Evolutionary conservation across 1,284 basidiomycete genomes (phyloP).

Genomic region (Apiotrichum sp.): DNA sequence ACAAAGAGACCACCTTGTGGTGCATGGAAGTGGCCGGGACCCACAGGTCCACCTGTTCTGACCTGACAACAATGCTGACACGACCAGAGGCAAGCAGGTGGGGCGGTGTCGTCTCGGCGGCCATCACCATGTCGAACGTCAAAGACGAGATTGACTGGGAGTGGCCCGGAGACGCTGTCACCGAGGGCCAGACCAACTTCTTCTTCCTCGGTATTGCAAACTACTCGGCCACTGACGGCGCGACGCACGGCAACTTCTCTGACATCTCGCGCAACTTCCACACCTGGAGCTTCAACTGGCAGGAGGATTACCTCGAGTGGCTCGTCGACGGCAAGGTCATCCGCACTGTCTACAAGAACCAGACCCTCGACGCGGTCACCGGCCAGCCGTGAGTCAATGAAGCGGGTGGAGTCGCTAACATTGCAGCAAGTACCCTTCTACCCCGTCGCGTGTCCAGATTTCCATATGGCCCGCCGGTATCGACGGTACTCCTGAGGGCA

Average conservation of each 20-base stretch:
- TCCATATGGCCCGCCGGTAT: slow-evolving; percentile 76
- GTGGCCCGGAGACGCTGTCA: slow-evolving; percentile 49
- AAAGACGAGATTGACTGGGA: slow-evolving; percentile 84
- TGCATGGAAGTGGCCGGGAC: no score
- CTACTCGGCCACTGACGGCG: slow-evolving; percentile 45
- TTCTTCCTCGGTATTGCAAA: slow-evolving; percentile 58
- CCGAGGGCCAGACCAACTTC: slow-evolving; percentile 65
- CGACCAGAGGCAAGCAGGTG: slow-evolving; percentile 49
- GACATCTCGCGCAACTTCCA: slow-evolving; percentile 67
- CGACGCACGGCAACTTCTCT: slow-evolving; percentile 49
- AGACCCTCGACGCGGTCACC: slow-evolving; percentile 52
- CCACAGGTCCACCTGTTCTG: no score
- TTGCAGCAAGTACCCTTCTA: slow-evolving; percentile 58
- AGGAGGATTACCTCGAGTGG: slow-evolving; percentile 61
- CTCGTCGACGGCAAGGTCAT: slow-evolving; percentile 63
- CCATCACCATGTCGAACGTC: slow-evolving; percentile 76
- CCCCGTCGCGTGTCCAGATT: slow-evolving; percentile 69
- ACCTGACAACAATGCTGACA: slow-evolving; percentile 4
- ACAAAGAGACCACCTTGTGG: no score
- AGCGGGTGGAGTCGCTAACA: neutral
- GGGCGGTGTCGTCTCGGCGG: slow-evolving; percentile 70
- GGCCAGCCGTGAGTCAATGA: slow-evolving; percentile 6
- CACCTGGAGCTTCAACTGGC: slow-evolving; percentile 76
- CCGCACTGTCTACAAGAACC: slow-evolving; percentile 59
- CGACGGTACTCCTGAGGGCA: slow-evolving; percentile 56